Evolutionary conservation across 176 grass and related monocot genomes (phyloP), one percentile per base, ranked within the genome.

Genomic region (Carex kokanica): DNA sequence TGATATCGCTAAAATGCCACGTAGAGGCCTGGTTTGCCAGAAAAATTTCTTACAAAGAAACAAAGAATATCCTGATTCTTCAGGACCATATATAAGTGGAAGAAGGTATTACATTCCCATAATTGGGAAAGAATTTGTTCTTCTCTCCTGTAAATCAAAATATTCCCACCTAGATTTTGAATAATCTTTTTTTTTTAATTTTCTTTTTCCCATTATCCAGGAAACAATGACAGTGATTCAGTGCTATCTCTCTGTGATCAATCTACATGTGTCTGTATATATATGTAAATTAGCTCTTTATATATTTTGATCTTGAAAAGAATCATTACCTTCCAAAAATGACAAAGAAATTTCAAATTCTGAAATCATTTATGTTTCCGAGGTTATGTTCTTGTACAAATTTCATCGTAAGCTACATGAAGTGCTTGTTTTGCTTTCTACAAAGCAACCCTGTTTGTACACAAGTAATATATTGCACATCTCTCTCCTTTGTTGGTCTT

Each of bases 401-500:
- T 84, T 82, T 43, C 72, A 4, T 61, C 75, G 27, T 74, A 18
- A 6, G 40, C 17, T 74, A 29, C 15, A 74, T 78, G 40, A 95
- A 90, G 60, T 36, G 78, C 82, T 87, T 47, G 10, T 82, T 16
- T 62, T 56, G 58, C 53, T 89, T 92, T 78, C 86, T 62, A 34
- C 86, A 74, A 84, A 84, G 18, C 10, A 89, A 70, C 55, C 88
- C 87, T 20, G 64, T 96, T 40, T 84, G 73, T 60, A 43, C 81
- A 20, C 86, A 91, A 29, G 16, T 84, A 36, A 60, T 61, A 34
- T 96, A 91, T 74, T 93, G 93, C 64, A 57, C 67, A 56, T 70
- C 61, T 60, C 80, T 93, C 51, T 96, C 87, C 47, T 86, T 90
- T 87, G 80, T 70, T 86, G 93, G 90, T 66, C 86, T 89, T 89